Conservation (phyloP, 352 stramenopile species). For the Phytophthora colocasiae region DNA sequence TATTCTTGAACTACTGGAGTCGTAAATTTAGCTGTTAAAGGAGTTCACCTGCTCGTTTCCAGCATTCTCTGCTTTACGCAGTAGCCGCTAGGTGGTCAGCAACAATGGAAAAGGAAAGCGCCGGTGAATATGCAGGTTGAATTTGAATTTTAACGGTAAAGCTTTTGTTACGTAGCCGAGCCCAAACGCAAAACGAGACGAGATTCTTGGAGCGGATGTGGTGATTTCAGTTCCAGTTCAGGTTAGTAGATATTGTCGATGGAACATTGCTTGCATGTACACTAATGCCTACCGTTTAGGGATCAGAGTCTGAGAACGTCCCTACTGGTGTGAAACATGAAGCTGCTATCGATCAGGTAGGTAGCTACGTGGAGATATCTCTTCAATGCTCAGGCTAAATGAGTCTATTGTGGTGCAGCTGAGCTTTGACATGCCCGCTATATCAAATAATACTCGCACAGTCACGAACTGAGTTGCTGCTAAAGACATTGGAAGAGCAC, state of each 20-base stretch:
- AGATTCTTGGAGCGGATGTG: constrained; percentile 19
- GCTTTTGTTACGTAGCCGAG: constrained; percentile 5
- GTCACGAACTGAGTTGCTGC: too few species aligned
- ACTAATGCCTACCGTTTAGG: not conserved
- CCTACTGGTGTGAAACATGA: not conserved
- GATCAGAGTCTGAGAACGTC: constrained; percentile 7
- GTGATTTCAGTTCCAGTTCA: constrained; percentile 19
- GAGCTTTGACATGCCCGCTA: constrained; percentile 40
- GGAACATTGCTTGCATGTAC: not conserved
- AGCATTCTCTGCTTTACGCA: too few species aligned
- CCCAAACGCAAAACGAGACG: constrained; percentile 18
- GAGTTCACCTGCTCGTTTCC: too few species aligned
- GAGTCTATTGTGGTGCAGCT: constrained; percentile 14
- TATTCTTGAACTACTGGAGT: too few species aligned
- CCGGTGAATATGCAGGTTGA: not conserved
- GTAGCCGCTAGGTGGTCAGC: too few species aligned
- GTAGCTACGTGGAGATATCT: not conserved
- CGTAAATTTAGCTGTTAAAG: constrained; percentile 6
- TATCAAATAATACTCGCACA: constrained; percentile 18
- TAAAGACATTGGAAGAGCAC: too few species aligned
- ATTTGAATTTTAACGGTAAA: not conserved
- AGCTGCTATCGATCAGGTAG: constrained; percentile 15
- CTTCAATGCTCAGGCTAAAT: not conserved
- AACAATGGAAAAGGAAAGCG: not conserved
- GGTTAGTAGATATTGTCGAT: constrained; percentile 7